Evolutionary conservation across 768 basidiomycete genomes (phyloP).

Genomic region (Gloeostereum incarnatum): DNA sequence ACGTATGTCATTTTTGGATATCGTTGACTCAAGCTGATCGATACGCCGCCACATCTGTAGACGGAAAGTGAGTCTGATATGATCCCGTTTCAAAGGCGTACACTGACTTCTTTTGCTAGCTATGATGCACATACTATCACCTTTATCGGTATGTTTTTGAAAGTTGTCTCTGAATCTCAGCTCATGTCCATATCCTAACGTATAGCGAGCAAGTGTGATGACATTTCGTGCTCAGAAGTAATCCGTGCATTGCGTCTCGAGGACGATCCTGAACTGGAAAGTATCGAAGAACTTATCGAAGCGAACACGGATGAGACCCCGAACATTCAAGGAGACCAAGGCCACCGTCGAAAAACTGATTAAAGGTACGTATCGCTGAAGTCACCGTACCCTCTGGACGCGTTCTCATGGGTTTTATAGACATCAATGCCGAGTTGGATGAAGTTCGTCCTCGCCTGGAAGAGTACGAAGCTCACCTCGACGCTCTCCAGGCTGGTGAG

Average conservation of each 20-base stretch:
- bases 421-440: constrained; percentile 28
- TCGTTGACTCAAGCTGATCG: not conserved
- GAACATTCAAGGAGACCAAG: constrained; percentile 32
- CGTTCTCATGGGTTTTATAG: constrained; percentile 15
- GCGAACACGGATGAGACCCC: constrained; percentile 22
- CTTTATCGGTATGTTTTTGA: constrained; percentile 37
- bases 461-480: constrained; percentile 36
- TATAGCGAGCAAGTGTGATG: constrained; percentile 54
- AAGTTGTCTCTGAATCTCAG: not conserved
- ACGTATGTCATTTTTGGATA: constrained; percentile 11
- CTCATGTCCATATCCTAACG: not conserved
- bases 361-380: constrained; percentile 26
- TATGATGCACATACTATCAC: constrained; percentile 53
- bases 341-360: constrained; percentile 22
- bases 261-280: constrained; percentile 42
- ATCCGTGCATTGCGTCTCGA: constrained; percentile 39
- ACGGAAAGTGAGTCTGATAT: constrained; percentile 42
- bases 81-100: not conserved
- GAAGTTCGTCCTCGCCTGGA: constrained; percentile 21
- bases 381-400: not conserved
- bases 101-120: constrained; percentile 16
- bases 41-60: constrained; percentile 16
- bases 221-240: constrained; percentile 52
- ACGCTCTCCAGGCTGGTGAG: constrained; percentile 35
- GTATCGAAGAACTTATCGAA: constrained; percentile 37